Percentiles rank a stretch among this genome's conserved stretches.
Conservation (phyloP, 2,329 filamentous ascomycete species). For the Neopestalotiopsis sp. region DNA sequence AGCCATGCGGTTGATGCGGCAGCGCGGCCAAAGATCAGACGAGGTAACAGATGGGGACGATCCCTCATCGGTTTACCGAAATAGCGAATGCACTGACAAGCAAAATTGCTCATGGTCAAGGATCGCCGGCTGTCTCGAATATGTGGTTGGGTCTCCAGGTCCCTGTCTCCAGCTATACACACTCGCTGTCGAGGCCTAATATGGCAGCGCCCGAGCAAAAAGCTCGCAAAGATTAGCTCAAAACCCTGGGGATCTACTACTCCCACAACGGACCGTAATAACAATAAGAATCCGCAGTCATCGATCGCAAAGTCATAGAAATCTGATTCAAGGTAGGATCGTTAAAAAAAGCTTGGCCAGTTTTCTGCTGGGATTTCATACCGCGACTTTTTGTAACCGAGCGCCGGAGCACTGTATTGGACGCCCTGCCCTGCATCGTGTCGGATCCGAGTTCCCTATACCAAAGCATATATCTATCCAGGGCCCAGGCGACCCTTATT, state of each 20-base stretch:
- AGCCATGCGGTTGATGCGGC: neutral
- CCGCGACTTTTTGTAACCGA: neutral
- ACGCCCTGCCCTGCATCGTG: neutral
- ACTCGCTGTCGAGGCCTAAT: neutral
- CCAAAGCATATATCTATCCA: neutral
- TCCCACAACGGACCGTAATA: neutral
- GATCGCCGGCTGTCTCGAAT: conserved; percentile 9
- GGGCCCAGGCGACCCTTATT: neutral
- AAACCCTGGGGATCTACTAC: neutral
- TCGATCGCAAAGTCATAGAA: conserved; percentile 7
- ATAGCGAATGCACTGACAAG: neutral
- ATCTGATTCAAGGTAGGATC: neutral
- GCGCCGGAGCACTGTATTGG: neutral
- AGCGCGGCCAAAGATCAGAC: neutral
- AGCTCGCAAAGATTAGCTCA: neutral
- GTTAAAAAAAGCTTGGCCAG: neutral
- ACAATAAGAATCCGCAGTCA: neutral
- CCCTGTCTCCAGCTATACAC: neutral
- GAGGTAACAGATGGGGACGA: neutral
- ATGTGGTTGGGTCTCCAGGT: neutral
- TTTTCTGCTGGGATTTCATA: neutral
- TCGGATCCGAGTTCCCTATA: neutral
- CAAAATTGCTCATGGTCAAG: neutral
- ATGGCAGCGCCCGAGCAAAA: neutral
- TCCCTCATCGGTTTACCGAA: neutral